A percentile compares a stretch with the other conserved stretches of the same genome.
Conservation (phyloP, 2,329 filamentous ascomycete species). For the Didymella keratinophila region DNA sequence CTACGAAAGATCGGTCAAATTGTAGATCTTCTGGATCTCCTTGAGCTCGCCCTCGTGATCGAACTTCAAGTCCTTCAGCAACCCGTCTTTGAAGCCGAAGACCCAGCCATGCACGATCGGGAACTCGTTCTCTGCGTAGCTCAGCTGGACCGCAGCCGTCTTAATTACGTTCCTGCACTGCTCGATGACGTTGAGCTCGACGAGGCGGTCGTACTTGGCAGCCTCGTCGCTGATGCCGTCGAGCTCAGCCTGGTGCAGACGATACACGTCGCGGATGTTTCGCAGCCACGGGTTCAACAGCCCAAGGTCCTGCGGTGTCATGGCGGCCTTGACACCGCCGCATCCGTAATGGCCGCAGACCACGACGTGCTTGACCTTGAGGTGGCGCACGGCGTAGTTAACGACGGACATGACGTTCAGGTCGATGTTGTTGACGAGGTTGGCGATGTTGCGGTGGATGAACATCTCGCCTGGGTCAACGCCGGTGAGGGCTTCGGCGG, state of each 20-base stretch:
- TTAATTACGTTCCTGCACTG: constrained; percentile 51
- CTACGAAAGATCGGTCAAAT: constrained; percentile 46
- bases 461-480: constrained; percentile 48
- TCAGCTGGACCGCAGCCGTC: constrained; percentile 64
- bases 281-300: constrained; percentile 77
- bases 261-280: constrained; percentile 77
- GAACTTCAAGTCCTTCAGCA: constrained; percentile 70
- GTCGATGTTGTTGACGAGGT: constrained; percentile 52
- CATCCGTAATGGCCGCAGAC: constrained; percentile 74
- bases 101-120: constrained; percentile 79
- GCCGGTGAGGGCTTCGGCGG: constrained; percentile 53
- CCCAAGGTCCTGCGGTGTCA: constrained; percentile 72
- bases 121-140: constrained; percentile 67
- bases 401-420: constrained; percentile 53
- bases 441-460: constrained; percentile 48
- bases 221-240: constrained; percentile 53
- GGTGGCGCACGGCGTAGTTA: constrained; percentile 52
- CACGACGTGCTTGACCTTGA: constrained; percentile 71
- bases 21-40: constrained; percentile 71
- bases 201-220: constrained; percentile 44
- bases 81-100: constrained; percentile 72
- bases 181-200: constrained; percentile 51
- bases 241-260: constrained; percentile 74
- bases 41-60: constrained; percentile 65
- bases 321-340: constrained; percentile 70